Evolutionary conservation across 352 stramenopile species (phyloP), one percentile per base, ranked within the genome.

Genomic region (Phytophthora idaei): DNA sequence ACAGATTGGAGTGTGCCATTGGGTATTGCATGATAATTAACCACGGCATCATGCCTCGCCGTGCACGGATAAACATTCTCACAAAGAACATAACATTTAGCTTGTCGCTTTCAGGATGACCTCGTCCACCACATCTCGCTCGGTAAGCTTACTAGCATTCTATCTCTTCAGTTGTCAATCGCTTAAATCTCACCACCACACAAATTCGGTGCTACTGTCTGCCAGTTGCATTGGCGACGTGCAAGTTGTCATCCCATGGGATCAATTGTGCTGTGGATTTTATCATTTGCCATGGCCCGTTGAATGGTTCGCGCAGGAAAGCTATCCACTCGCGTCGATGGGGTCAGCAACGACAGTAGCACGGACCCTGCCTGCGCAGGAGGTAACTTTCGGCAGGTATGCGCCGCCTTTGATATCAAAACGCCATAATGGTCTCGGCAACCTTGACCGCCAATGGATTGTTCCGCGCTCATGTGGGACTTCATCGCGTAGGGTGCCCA

Each of bases 241-340:
- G 47, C 48, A 9, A 2, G 9, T 4, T 61, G 41, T 45, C 21
- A 12, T 39, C 34, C 49, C 34, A 27, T 46, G 44, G 45, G 45
- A 46, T 57, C 34, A 32, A 45, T 9, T 47, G 28, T 12, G 36
- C 34, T 27, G 46, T 71, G 56, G 63, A 66, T 70, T 71, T 71
- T 71, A 71, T 71, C 63, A 71, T 57, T 66, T 53, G 15, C 41
- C 8, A 39, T 10, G 34, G 10, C 10, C 21, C 34, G 8, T 39
- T 39, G 34, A 39, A 39, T 14, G 34, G 34, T 12, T 39, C 54
- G 14, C 55, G 37, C 39, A 57, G 17, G 34, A 71, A 57, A 49
- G 48, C 47, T 54, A 37, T 25, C 47, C 47, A 53, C 7, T 53
- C 27, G 46, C 31, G 10, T 21, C 25, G 21, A 50, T 64, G 54